phyloP scores from a whole-genome alignment of 306 rosid genomes.

The Fragaria iinumae region DNA sequence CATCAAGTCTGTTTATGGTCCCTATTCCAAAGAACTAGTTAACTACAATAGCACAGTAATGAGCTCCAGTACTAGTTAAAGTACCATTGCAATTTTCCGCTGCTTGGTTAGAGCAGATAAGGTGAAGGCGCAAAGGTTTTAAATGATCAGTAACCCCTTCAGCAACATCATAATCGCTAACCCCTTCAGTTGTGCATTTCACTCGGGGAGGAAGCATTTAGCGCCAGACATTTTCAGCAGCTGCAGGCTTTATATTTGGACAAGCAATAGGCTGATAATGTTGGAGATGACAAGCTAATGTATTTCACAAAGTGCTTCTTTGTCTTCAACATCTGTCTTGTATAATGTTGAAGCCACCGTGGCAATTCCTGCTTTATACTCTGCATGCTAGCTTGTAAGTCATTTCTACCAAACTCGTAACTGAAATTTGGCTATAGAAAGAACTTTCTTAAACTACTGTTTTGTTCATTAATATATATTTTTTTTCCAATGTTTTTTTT shows the following conservation, averaged over 20 bases:
- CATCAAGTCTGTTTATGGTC: constrained; percentile 70
- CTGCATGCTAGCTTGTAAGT: not conserved
- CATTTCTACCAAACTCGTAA: not conserved
- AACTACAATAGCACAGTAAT: constrained; percentile 53
- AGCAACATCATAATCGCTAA: not conserved
- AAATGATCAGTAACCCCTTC: not conserved
- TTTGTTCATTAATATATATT: no score
- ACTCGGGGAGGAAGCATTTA: not conserved
- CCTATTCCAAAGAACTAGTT: constrained; percentile 63
- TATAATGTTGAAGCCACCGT: not conserved
- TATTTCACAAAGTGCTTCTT: not conserved
- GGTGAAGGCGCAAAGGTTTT: not conserved
- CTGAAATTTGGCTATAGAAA: not conserved
- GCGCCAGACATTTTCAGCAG: not conserved
- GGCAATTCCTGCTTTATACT: not conserved
- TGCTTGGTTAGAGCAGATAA: not conserved
- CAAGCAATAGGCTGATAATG: not conserved
- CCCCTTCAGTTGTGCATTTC: not conserved
- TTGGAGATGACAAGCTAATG: not conserved
- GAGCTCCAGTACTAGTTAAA: constrained; percentile 33
- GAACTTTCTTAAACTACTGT: not conserved
- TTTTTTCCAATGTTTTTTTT: no score
- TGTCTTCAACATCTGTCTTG: not conserved
- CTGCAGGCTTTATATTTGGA: not conserved
- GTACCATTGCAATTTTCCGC: not conserved